A percentile compares a stretch with the other conserved stretches of the same genome.
These are phyloP conservation scores for Lomentospora prolificans DNA, from an alignment of 2,329 filamentous ascomycete species.

Conservation along the genomic window DNA sequence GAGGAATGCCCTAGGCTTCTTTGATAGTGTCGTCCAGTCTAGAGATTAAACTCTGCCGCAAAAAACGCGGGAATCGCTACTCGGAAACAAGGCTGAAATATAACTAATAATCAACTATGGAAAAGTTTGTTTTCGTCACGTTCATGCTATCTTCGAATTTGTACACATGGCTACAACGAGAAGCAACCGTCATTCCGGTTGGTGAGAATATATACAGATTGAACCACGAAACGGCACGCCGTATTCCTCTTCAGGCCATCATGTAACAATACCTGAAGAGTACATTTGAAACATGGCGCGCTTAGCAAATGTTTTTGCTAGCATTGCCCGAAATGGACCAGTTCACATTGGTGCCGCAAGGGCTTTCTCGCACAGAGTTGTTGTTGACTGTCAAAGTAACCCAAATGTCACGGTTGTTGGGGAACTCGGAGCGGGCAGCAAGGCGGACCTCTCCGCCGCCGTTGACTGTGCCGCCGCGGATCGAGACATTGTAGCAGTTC, in stretches of 20 bases:
- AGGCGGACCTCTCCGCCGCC: constrained; percentile 47
- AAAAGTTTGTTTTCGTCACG: no score
- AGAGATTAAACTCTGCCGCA: not conserved
- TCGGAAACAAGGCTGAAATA: no score
- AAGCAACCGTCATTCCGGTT: no score
- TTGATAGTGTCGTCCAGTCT: not conserved
- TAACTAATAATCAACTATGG: no score
- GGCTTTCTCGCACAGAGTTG: constrained; percentile 40
- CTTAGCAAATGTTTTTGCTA: constrained; percentile 28
- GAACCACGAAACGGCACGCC: no score
- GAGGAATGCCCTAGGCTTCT: constrained; percentile 1
- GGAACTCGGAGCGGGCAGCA: constrained; percentile 41
- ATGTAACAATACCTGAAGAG: no score
- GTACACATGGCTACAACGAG: no score
- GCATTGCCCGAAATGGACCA: constrained; percentile 39
- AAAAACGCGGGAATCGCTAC: no score
- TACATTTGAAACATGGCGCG: no score
- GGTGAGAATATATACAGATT: no score
- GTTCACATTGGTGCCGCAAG: constrained; percentile 42
- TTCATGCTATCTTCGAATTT: no score
- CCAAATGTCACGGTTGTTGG: constrained; percentile 40
- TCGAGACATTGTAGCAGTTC: constrained; percentile 48
- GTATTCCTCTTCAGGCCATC: no score
- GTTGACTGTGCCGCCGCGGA: constrained; percentile 38
- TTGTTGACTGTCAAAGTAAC: constrained; percentile 38